Conservation (phyloP, 176 grass and related monocot species). For the Oryza australiensis region DNA sequence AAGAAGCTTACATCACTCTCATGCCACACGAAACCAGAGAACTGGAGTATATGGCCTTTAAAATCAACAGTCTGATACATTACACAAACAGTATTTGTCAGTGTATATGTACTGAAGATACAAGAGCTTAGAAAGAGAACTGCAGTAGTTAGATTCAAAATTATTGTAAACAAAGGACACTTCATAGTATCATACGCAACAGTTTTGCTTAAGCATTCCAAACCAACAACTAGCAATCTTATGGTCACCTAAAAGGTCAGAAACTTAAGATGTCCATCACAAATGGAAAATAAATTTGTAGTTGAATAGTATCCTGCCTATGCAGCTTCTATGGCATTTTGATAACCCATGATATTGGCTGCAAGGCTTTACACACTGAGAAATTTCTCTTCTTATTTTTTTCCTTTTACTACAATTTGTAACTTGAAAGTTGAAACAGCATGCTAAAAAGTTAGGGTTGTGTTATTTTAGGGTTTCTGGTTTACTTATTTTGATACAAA, state of each 20-base stretch:
- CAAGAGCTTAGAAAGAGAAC: neutral
- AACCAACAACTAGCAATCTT: conserved; percentile 14
- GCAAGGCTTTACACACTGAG: neutral
- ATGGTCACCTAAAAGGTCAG: conserved; percentile 9
- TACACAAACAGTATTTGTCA: conserved; percentile 20
- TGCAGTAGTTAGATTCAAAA: conserved; percentile 13
- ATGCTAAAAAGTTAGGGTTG: neutral
- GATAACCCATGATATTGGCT: neutral
- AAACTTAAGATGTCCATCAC: conserved; percentile 8
- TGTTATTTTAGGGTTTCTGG: neutral
- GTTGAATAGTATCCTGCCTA: conserved; percentile 13
- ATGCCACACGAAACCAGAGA: conserved; percentile 80
- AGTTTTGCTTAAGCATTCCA: conserved; percentile 24
- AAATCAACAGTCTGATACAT: conserved; percentile 60
- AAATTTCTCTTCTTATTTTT: neutral
- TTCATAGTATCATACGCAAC: neutral
- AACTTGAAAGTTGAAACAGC: conserved; percentile 4
- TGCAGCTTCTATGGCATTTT: conserved; percentile 11
- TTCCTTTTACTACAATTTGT: conserved; percentile 20
- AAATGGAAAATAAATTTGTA: conserved; percentile 28
- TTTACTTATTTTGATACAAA: neutral
- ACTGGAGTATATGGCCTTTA: conserved; percentile 73
- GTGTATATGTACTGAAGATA: neutral
- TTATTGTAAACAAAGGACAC: conserved; percentile 20
- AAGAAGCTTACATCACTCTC: conserved; percentile 68